A percentile compares a stretch with the other conserved stretches of the same genome.
These are phyloP conservation scores for Pythium insidiosum DNA, from an alignment of 352 stramenopile species.

Conservation along the genomic window DNA sequence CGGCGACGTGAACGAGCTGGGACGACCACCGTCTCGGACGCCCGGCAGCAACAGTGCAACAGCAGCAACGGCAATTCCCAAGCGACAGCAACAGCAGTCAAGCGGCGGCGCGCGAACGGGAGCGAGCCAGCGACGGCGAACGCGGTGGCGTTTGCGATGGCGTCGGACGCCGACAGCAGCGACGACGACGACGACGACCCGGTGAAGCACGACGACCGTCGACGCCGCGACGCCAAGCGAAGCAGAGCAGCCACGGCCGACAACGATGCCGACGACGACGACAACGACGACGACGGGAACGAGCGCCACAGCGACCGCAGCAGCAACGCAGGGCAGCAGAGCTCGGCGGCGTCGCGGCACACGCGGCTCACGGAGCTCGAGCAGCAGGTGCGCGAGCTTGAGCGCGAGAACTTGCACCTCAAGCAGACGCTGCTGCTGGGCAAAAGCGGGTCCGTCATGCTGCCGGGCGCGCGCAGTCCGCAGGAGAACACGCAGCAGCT, in stretches of 20 bases:
- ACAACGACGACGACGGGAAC: constrained; percentile 14
- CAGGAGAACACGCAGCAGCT: constrained; percentile 39
- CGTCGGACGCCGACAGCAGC: not conserved
- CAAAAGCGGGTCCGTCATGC: constrained; percentile 41
- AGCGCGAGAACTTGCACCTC: constrained; percentile 69
- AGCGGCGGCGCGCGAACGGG: constrained; percentile 2
- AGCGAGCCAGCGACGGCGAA: too few relatives aligned
- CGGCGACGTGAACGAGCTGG: constrained; percentile 49
- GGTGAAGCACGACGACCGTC: constrained; percentile 1
- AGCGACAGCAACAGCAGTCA: constrained; percentile 1
- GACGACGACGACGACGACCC: constrained; percentile 1
- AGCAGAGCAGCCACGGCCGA: constrained; percentile 5
- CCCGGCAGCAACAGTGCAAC: too few relatives aligned
- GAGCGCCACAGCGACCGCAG: constrained; percentile 15
- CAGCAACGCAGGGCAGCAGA: not conserved
- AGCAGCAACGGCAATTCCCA: constrained; percentile 1
- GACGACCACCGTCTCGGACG: too few relatives aligned
- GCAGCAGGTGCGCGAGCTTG: constrained; percentile 51
- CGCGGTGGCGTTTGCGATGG: not conserved
- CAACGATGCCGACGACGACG: too few relatives aligned
- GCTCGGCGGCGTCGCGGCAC: constrained; percentile 21
- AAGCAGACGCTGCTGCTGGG: constrained; percentile 68
- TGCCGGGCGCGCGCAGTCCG: constrained; percentile 20
- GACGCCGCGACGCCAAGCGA: too few relatives aligned
- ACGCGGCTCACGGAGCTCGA: constrained; percentile 73